Percentiles rank a stretch among this genome's conserved stretches.
phyloP scores from a whole-genome alignment of 2,329 filamentous ascomycete species.

The Zasmidium cellare region DNA sequence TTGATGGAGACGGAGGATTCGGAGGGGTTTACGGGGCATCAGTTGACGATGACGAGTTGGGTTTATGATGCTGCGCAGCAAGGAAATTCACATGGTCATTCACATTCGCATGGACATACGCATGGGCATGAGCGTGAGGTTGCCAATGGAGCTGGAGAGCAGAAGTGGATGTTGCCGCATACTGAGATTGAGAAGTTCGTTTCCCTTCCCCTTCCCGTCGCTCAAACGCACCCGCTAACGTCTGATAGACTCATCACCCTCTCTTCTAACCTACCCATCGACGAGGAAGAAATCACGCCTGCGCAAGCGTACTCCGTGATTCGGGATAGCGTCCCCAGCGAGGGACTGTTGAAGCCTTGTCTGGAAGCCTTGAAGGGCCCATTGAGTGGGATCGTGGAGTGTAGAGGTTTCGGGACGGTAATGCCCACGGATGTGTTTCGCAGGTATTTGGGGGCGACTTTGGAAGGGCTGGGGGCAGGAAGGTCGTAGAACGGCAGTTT shows the following conservation, averaged over 20 bases:
- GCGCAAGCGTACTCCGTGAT: conserved; percentile 26
- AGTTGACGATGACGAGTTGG: conserved; percentile 18
- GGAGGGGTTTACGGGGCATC: conserved; percentile 15
- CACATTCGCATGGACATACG: background rate
- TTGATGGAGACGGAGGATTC: background rate
- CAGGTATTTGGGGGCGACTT: conserved; percentile 12
- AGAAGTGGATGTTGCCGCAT: conserved; percentile 26
- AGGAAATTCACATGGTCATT: no score
- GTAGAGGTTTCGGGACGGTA: conserved; percentile 25
- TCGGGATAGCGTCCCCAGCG: conserved; percentile 10
- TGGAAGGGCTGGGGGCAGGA: conserved; percentile 6
- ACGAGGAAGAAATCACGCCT: conserved; percentile 26
- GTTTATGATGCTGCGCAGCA: conserved; percentile 21
- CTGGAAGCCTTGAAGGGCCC: conserved; percentile 21
- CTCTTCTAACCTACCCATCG: conserved; percentile 19
- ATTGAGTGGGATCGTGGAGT: conserved; percentile 14
- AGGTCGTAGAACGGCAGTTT: background rate
- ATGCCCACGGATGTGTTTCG: conserved; percentile 16
- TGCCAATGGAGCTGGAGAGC: background rate
- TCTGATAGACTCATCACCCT: conserved; percentile 21
- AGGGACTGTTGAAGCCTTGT: conserved; percentile 15
- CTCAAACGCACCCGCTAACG: background rate
- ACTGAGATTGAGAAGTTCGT: conserved; percentile 28
- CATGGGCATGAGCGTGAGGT: background rate
- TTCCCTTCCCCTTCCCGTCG: background rate